Evolutionary conservation across 371 early-diverging fungal species (phyloP).

Genomic region (Rhizopus arrhizus): DNA sequence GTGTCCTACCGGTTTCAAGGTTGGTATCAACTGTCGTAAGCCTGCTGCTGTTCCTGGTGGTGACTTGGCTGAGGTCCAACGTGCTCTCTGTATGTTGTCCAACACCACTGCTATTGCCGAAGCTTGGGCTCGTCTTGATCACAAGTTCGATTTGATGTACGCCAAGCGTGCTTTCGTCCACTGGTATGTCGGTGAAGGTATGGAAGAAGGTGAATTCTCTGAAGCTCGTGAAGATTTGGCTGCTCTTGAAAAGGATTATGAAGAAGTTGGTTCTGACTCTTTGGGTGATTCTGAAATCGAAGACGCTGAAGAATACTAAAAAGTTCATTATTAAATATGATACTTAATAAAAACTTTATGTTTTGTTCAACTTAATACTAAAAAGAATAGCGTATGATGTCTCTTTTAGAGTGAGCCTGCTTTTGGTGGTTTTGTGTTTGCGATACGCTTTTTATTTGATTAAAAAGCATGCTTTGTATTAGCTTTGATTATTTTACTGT

Average conservation of each 20-base stretch:
- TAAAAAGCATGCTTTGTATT: no score
- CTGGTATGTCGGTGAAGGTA: slow-evolving; percentile 97
- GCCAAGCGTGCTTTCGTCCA: slow-evolving; percentile 97
- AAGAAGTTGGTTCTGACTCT: slow-evolving; percentile 93
- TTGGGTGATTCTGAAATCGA: slow-evolving; percentile 57
- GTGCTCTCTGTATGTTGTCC: slow-evolving; percentile 93
- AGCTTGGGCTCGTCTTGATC: slow-evolving; percentile 92
- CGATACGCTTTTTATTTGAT: no score
- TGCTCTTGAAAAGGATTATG: slow-evolving; percentile 98
- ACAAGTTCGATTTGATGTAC: slow-evolving; percentile 95
- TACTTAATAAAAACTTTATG: no score
- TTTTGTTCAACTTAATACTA: no score
- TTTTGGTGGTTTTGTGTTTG: no score
- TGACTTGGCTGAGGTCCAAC: slow-evolving; percentile 85
- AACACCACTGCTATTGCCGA: slow-evolving; percentile 96
- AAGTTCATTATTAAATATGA: not conserved
- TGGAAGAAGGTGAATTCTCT: slow-evolving; percentile 93
- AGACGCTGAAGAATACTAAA: slow-evolving; percentile 54
- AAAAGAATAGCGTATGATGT: no score
- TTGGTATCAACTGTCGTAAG: slow-evolving; percentile 89
- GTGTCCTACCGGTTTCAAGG: slow-evolving; percentile 98
- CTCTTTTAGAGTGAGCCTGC: no score
- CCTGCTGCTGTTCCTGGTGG: slow-evolving; percentile 89
- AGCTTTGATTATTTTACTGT: no score
- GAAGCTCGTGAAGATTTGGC: slow-evolving; percentile 99